Conservation (phyloP, 78 protist genomes). For the Cavenderia fasciculata region DNA sequence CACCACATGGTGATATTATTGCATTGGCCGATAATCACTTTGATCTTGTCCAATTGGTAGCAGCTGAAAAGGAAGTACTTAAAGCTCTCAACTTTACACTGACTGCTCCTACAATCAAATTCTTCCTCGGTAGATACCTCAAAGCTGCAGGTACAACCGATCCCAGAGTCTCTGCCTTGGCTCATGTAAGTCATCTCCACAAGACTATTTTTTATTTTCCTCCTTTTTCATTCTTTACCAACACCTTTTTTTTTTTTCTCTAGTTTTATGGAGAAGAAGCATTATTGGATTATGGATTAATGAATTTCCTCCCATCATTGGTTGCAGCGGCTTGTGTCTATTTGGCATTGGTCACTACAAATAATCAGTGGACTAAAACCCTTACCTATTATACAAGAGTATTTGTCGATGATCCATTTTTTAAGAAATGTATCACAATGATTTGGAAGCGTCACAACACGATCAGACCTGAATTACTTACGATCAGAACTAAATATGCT, state of each 20-base stretch:
- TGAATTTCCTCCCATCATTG: constrained; percentile 45
- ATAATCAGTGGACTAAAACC: constrained; percentile 45
- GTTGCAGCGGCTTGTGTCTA: constrained; percentile 67
- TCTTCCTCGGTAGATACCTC: constrained; percentile 46
- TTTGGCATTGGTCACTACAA: constrained; percentile 26
- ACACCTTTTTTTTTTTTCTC: too few species aligned
- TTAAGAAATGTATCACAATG: constrained; percentile 16
- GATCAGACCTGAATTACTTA: neutral
- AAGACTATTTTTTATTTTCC: neutral
- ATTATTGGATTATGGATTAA: constrained; percentile 43
- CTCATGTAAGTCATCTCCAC: neutral
- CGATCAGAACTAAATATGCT: constrained; percentile 37
- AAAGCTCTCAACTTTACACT: constrained; percentile 36
- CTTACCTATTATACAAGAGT: constrained; percentile 46
- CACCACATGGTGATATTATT: constrained; percentile 69
- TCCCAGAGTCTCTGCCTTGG: constrained; percentile 7
- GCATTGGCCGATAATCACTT: constrained; percentile 84
- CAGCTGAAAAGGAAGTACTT: constrained; percentile 37
- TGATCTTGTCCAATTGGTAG: constrained; percentile 48
- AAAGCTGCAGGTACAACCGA: constrained; percentile 24
- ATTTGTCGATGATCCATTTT: constrained; percentile 6
- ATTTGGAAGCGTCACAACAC: constrained; percentile 8
- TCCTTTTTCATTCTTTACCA: neutral
- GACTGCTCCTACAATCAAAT: constrained; percentile 54
- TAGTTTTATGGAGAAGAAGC: constrained; percentile 55